Percentiles rank a stretch among this genome's conserved stretches.
Conservation (phyloP, 208 protist genomes). For the Tritrichomonas foetus region DNA sequence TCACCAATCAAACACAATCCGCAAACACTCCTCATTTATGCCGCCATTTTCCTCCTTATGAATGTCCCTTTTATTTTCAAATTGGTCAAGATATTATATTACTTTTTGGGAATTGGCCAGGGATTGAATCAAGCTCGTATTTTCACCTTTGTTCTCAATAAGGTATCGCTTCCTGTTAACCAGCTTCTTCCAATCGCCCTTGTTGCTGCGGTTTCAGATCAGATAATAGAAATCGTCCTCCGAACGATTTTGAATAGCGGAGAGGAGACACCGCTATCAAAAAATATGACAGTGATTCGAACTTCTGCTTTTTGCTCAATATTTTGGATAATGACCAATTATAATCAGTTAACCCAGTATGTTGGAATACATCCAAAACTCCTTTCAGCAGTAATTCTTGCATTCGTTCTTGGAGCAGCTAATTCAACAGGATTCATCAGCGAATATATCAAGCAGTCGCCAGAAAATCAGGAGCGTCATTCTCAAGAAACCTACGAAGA, state of each 20-base stretch:
- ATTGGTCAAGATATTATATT: not conserved
- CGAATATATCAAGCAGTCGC: no score
- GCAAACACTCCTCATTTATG: not conserved
- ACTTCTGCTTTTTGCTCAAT: not conserved
- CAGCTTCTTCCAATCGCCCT: not conserved
- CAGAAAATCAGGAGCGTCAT: no score
- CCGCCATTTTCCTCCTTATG: not conserved
- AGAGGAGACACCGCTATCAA: not conserved
- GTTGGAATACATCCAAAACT: not conserved
- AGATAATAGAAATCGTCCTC: not conserved
- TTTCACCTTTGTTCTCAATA: not conserved
- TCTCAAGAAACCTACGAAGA: no score
- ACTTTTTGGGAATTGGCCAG: not conserved
- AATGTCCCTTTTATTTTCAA: not conserved
- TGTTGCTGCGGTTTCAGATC: not conserved
- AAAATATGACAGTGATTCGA: not conserved
- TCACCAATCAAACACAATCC: not conserved
- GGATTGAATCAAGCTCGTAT: not conserved
- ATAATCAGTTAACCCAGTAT: not conserved
- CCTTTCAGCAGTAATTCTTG: not conserved
- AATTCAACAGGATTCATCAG: no score
- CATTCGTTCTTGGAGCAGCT: not conserved
- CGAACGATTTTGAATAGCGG: not conserved
- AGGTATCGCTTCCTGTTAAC: not conserved
- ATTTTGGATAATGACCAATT: not conserved